Percentiles rank a stretch among this genome's conserved stretches.
Conservation (phyloP, 2,329 filamentous ascomycete species). For the Neurospora crassa region DNA sequence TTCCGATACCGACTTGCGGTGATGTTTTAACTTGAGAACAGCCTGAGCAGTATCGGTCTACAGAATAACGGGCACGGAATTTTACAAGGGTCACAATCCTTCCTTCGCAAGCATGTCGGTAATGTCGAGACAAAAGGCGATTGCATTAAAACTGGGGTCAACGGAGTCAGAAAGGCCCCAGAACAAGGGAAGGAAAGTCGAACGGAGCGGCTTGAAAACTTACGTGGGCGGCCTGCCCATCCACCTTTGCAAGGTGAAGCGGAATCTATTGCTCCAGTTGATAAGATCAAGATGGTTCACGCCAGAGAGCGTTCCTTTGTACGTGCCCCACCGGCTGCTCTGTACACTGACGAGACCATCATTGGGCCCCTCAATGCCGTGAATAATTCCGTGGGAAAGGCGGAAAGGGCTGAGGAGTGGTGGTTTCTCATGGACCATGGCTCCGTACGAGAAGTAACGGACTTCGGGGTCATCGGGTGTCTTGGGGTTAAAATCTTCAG, state of each 20-base stretch:
- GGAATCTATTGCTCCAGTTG: conserved; percentile 55
- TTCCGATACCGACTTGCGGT: not conserved
- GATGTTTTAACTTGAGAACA: not conserved
- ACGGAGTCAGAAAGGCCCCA: not conserved
- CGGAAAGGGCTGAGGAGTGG: conserved; percentile 58
- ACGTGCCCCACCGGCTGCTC: conserved; percentile 52
- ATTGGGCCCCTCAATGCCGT: conserved; percentile 46
- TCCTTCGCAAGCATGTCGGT: conserved; percentile 64
- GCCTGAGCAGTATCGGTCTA: not conserved
- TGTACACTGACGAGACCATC: conserved; percentile 59
- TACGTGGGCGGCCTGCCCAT: conserved; percentile 42
- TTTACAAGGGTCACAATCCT: conserved; percentile 27
- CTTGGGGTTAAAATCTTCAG: conserved; percentile 46
- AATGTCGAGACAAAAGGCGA: conserved; percentile 58
- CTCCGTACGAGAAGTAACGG: conserved; percentile 55
- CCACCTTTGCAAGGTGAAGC: conserved; percentile 44
- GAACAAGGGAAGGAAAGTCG: not conserved
- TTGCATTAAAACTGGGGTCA: conserved; percentile 48
- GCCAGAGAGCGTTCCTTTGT: conserved; percentile 52
- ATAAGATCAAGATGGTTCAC: conserved; percentile 58
- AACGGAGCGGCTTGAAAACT: conserved; percentile 22
- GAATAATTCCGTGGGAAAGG: conserved; percentile 40
- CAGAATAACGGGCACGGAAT: conserved; percentile 29
- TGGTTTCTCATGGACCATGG: conserved; percentile 34
- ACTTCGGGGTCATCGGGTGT: conserved; percentile 44